These are phyloP conservation scores for Neospermospora avenae DNA, from an alignment of 2,329 filamentous ascomycete species.

Conservation along the genomic window DNA sequence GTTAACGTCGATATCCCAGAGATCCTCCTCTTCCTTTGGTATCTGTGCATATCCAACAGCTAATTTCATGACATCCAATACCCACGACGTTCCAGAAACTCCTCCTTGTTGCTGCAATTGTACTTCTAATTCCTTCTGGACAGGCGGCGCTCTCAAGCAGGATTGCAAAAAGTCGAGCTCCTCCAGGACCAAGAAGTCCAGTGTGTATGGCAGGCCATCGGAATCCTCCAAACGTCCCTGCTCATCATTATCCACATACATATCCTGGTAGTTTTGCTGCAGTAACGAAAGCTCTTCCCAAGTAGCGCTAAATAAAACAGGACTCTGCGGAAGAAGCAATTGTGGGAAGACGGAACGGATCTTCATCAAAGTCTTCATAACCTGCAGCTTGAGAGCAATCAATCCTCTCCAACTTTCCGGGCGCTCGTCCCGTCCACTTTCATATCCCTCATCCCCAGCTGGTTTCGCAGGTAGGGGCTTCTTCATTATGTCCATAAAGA, in stretches of 20 bases:
- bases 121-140: conserved; percentile 82
- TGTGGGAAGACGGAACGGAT: conserved; percentile 80
- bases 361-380: conserved; percentile 91
- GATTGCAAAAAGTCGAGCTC: conserved; percentile 94
- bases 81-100: conserved; percentile 69
- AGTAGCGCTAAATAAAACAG: conserved; percentile 76
- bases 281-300: conserved; percentile 84
- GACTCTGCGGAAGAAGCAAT: conserved; percentile 78
- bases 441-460: conserved; percentile 52
- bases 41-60: conserved; percentile 85
- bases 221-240: conserved; percentile 88
- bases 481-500: conserved; percentile 79
- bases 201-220: conserved; percentile 87
- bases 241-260: conserved; percentile 82
- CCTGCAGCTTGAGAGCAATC: conserved; percentile 85
- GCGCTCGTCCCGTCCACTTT: conserved; percentile 47
- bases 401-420: conserved; percentile 74
- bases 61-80: conserved; percentile 83
- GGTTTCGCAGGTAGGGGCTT: conserved; percentile 63
- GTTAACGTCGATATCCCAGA: conserved; percentile 97
- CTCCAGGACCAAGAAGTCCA: conserved; percentile 91
- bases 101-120: conserved; percentile 63
- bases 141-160: conserved; percentile 81
- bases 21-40: conserved; percentile 83
- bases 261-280: conserved; percentile 69